Evolutionary conservation across 768 basidiomycete genomes (phyloP), one percentile per base, ranked within the genome.

Genomic region (Pleurotus citrinopileatus): DNA sequence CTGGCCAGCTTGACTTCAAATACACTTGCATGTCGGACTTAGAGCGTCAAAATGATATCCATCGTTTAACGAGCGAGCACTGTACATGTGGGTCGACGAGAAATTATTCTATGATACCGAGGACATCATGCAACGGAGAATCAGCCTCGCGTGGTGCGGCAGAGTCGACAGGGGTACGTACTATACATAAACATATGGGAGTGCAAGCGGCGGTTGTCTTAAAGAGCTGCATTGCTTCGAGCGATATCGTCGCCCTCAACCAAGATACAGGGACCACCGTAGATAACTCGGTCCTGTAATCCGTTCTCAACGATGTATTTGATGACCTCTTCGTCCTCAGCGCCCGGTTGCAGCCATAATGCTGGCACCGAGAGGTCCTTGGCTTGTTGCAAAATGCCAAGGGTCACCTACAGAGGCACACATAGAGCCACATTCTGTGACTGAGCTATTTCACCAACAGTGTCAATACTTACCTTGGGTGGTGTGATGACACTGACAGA

Each of bases 311-410:
- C 76, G 65, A 94, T 83, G 61, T 80, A 94, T 13, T 73, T 62
- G 13, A 74, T 68, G 43, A 94, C 90, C 2, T 70, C 68, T 13
- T 73, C 77, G 61, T 91, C 86, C 59, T 87, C 84, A 5, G 92
- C 90, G 19, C 92, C 92, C 5, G 94, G 94, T 66, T 96, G 94
- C 26, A 95, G 79, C 94, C 94, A 96, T 40, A 94, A 75, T 2
- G 84, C 78, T 4, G 85, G 87, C n/a, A 91, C 67, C n/a, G 69
- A 67, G n/a, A 83, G 78, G n/a, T 76, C 75, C 65, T 85, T 84
- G 6, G 86, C 87, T 55, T 83, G 76, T 64, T 86, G 72, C 61
- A 93, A 69, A 52, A 91, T 59, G 20, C 71, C 73, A 42, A 91
- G 78, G 8, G 91, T 93, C 37, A 93, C 71, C 89, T 92, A 59